A percentile compares a stretch with the other conserved stretches of the same genome.
These are phyloP conservation scores for Pestalotiopsis sp. DNA, from an alignment of 2,329 filamentous ascomycete genomes.

Conservation along the genomic window DNA sequence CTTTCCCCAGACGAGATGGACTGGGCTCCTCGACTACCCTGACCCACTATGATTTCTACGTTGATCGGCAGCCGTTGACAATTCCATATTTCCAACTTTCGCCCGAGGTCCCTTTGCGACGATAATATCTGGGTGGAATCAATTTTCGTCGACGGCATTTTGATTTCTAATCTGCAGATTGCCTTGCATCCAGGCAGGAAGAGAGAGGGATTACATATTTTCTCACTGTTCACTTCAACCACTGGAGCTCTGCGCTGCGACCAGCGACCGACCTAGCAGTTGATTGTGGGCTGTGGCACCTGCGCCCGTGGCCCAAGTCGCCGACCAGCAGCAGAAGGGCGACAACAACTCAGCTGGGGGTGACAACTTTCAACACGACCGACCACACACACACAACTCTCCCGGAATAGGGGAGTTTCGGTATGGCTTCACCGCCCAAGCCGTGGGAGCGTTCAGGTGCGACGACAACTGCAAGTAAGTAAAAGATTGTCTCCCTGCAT, in stretches of 20 bases:
- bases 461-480: conserved; percentile 36
- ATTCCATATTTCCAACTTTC: neutral
- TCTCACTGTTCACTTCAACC: neutral
- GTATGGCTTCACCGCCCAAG: conserved; percentile 86
- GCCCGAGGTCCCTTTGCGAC: neutral
- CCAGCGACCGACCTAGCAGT: neutral
- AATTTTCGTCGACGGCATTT: neutral
- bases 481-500: neutral
- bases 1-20: neutral
- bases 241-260: neutral
- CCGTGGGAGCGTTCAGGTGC: conserved; percentile 89
- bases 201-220: neutral
- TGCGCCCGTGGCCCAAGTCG: neutral
- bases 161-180: neutral
- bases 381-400: neutral
- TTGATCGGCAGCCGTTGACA: neutral
- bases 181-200: neutral
- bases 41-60: conserved; percentile 1
- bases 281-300: neutral
- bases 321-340: neutral
- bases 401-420: neutral
- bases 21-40: neutral
- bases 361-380: neutral
- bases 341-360: neutral
- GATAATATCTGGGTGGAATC: neutral